A percentile compares a stretch with the other conserved stretches of the same genome.
Conservation (phyloP, 768 basidiomycete genomes). For the Vararia minispora region DNA sequence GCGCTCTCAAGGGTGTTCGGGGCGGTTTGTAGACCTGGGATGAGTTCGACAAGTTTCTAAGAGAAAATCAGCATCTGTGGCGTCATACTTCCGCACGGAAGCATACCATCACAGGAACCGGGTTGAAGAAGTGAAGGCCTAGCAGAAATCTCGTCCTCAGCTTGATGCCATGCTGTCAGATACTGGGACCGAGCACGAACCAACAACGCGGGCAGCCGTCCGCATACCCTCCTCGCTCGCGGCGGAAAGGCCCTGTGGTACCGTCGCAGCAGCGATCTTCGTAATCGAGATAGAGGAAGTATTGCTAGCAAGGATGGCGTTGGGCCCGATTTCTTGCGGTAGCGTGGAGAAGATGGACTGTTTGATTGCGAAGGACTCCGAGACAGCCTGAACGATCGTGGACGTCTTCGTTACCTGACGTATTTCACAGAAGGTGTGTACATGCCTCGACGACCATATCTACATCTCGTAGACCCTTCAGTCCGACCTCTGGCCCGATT, state of each 20-base stretch:
- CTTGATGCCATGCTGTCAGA: not conserved
- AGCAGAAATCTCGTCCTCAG: conserved; percentile 1
- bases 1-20: conserved; percentile 64
- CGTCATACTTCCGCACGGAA: not conserved
- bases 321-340: conserved; percentile 52
- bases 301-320: conserved; percentile 81
- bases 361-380: conserved; percentile 75
- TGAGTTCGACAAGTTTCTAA: conserved; percentile 88
- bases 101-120: conserved; percentile 89
- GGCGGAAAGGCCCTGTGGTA: conserved; percentile 44
- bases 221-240: conserved; percentile 53
- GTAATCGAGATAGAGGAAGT: conserved; percentile 94
- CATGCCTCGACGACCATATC: conserved; percentile 87
- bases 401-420: not conserved
- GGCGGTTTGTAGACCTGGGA: conserved; percentile 87
- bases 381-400: conserved; percentile 51
- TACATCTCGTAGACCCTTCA: conserved; percentile 59
- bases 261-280: conserved; percentile 77
- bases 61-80: not conserved
- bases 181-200: conserved; percentile 26
- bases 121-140: conserved; percentile 95
- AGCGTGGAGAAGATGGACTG: conserved; percentile 64
- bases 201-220: conserved; percentile 70
- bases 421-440: not conserved
- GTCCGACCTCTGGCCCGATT: conserved; percentile 35